A percentile compares a stretch with the other conserved stretches of the same genome.
Conservation (phyloP, 495 filamentous ascomycete species). For the Umbilicaria muhlenbergii region DNA sequence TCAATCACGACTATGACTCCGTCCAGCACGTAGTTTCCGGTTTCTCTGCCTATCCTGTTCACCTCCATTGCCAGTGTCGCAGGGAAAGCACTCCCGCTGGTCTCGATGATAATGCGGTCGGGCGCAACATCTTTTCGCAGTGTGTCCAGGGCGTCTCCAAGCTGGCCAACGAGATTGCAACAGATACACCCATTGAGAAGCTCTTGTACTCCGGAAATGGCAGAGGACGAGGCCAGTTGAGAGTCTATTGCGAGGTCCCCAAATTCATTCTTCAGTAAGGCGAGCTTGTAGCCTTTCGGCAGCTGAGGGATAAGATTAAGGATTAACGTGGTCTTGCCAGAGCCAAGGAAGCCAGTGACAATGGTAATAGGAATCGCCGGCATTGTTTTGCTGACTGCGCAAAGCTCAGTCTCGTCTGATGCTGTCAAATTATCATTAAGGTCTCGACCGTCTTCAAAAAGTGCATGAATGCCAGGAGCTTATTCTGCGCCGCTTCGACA, state of each 20-base stretch:
- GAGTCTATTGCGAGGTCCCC: slow-evolving; percentile 89
- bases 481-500: too few relatives aligned
- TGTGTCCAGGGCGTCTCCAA: slow-evolving; percentile 61
- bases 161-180: slow-evolving; percentile 90
- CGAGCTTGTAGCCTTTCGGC: slow-evolving; percentile 59
- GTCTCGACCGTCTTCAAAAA: too few relatives aligned
- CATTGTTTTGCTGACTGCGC: slow-evolving; percentile 18
- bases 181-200: slow-evolving; percentile 95
- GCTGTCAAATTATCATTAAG: neutral
- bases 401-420: neutral
- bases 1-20: slow-evolving; percentile 89
- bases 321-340: slow-evolving; percentile 86
- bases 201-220: slow-evolving; percentile 82
- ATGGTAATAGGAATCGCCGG: slow-evolving; percentile 79
- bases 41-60: slow-evolving; percentile 56
- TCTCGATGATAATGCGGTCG: slow-evolving; percentile 88
- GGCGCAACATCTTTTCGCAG: slow-evolving; percentile 44
- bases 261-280: slow-evolving; percentile 97
- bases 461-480: too few relatives aligned
- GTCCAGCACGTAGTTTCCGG: slow-evolving; percentile 59
- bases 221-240: slow-evolving; percentile 62
- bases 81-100: slow-evolving; percentile 72
- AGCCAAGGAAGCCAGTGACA: slow-evolving; percentile 86
- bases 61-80: slow-evolving; percentile 88
- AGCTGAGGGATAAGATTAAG: slow-evolving; percentile 82